Evolutionary conservation across 768 basidiomycete genomes (phyloP).

Genomic region (Ramaria rubella): DNA sequence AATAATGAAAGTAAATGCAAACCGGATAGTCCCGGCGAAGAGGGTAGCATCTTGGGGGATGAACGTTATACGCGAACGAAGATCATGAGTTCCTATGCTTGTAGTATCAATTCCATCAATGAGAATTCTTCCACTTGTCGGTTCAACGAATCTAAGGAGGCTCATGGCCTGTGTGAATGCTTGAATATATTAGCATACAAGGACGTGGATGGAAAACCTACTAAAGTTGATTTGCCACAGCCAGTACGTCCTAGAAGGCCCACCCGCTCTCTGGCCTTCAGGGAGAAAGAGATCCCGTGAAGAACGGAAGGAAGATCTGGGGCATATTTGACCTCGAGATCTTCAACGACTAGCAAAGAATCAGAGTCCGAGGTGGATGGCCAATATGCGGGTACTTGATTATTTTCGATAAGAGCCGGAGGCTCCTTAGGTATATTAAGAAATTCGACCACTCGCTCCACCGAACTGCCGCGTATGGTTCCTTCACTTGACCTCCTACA

Average conservation of each 20-base stretch:
- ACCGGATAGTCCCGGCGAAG: slow-evolving; percentile 10
- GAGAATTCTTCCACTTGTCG: slow-evolving; percentile 28
- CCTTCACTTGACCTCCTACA: too few species aligned
- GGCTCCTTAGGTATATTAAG: slow-evolving; percentile 27
- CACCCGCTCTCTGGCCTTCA: slow-evolving; percentile 34
- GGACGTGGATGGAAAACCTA: too few species aligned
- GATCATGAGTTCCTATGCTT: slow-evolving; percentile 32
- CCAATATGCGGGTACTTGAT: slow-evolving; percentile 29
- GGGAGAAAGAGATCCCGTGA: slow-evolving; percentile 30
- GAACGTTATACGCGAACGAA: slow-evolving; percentile 25
- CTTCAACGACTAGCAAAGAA: slow-evolving; percentile 26
- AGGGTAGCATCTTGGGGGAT: slow-evolving; percentile 31
- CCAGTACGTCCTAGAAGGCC: slow-evolving; percentile 34
- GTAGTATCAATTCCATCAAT: slow-evolving; percentile 38
- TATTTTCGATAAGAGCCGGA: slow-evolving; percentile 27
- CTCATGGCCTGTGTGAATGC: slow-evolving; percentile 23
- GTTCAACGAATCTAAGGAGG: slow-evolving; percentile 34
- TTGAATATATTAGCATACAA: slow-evolving; percentile 31
- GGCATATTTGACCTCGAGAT: slow-evolving; percentile 32
- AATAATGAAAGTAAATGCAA: not conserved
- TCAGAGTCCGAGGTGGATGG: slow-evolving; percentile 17
- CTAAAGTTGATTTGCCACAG: slow-evolving; percentile 26
- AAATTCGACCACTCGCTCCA: slow-evolving; percentile 30
- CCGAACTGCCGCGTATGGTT: slow-evolving; percentile 6
- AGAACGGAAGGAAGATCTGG: slow-evolving; percentile 34